Conservation (phyloP, 768 basidiomycete genomes). For the Dacryopinax spathularia region DNA sequence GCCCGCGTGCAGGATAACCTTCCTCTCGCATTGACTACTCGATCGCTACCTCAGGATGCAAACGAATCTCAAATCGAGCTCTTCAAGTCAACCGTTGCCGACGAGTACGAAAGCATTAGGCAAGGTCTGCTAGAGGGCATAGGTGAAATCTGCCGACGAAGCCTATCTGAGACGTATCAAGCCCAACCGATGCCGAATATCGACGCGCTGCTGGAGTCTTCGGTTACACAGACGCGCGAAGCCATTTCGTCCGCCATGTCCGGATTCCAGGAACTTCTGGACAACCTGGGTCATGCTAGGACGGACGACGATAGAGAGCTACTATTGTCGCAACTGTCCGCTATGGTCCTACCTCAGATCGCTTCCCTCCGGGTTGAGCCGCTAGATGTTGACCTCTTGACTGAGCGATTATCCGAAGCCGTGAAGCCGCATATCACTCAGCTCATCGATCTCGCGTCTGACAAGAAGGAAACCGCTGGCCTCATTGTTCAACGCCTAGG, state of each 20-base stretch:
- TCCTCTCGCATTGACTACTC: not conserved
- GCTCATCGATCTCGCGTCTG: constrained; percentile 75
- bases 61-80: constrained; percentile 9
- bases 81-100: not conserved
- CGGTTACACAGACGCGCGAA: constrained; percentile 14
- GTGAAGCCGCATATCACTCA: constrained; percentile 82
- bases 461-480: constrained; percentile 74
- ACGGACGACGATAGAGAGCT: constrained; percentile 42
- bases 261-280: constrained; percentile 3
- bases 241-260: not conserved
- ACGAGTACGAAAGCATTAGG: not conserved
- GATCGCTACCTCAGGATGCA: constrained; percentile 12
- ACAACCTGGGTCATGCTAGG: constrained; percentile 19
- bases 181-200: constrained; percentile 43
- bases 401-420: constrained; percentile 59
- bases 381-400: constrained; percentile 66
- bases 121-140: not conserved
- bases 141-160: constrained; percentile 10
- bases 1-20: constrained; percentile 23
- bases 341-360: constrained; percentile 47
- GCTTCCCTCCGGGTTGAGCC: constrained; percentile 45
- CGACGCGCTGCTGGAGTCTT: constrained; percentile 43
- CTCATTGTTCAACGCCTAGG: constrained; percentile 61
- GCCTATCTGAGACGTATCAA: constrained; percentile 36
- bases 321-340: constrained; percentile 46